Evolutionary conservation across 2,329 filamentous ascomycete species (phyloP).

Genomic region (Talaromyces sp.): DNA sequence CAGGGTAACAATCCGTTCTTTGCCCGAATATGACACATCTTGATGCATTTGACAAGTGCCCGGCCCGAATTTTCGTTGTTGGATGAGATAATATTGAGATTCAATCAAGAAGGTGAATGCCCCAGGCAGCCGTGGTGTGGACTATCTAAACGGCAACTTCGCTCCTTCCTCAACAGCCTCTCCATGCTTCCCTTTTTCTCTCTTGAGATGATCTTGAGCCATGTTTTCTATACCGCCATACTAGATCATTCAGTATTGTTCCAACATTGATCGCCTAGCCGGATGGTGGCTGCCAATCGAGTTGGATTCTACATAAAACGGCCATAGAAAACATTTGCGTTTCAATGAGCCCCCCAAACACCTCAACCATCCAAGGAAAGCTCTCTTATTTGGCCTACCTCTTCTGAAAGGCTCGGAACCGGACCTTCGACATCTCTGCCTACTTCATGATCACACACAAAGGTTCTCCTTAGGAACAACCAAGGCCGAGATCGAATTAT

Average conservation of each 20-base stretch:
- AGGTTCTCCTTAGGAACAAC: background rate
- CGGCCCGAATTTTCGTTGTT: background rate
- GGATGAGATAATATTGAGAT: background rate
- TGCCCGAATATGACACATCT: background rate
- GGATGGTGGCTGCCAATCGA: background rate
- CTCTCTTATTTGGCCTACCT: background rate
- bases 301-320: background rate
- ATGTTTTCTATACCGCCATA: background rate
- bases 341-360: background rate
- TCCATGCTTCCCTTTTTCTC: background rate
- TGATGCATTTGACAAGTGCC: background rate
- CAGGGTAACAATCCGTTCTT: background rate
- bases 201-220: background rate
- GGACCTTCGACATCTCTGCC: too few species aligned
- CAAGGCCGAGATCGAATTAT: background rate
- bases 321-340: background rate
- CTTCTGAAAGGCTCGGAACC: background rate
- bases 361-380: background rate
- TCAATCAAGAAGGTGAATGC: background rate
- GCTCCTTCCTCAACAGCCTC: background rate
- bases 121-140: background rate
- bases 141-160: background rate
- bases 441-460: too few species aligned
- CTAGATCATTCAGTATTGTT: background rate
- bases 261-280: background rate